A percentile compares a stretch with the other conserved stretches of the same genome.
Conservation (phyloP, 2,329 filamentous ascomycete species). For the Trichoderma atroviride region DNA sequence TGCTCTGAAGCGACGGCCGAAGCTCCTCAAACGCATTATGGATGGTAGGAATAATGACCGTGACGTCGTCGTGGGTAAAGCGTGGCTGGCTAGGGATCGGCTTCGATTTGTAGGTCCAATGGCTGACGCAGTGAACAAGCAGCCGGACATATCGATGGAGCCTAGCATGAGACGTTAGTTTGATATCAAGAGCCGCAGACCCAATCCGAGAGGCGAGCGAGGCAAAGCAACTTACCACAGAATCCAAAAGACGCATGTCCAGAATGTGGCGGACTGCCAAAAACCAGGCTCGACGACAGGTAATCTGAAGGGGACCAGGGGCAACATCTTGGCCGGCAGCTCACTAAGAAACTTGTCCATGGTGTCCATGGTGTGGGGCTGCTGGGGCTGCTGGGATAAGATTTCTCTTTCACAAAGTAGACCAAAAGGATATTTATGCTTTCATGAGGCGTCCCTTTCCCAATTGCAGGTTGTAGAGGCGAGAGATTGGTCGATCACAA, state of each 20-base stretch:
- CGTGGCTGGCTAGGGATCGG: slow-evolving; percentile 80
- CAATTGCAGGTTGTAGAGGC: not conserved
- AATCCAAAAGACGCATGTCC: slow-evolving; percentile 47
- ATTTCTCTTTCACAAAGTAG: slow-evolving; percentile 15
- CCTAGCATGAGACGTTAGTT: slow-evolving; percentile 51
- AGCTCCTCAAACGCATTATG: slow-evolving; percentile 85
- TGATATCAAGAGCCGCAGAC: slow-evolving; percentile 19
- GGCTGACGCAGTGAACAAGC: slow-evolving; percentile 80
- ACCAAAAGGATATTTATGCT: slow-evolving; percentile 11
- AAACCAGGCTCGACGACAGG: slow-evolving; percentile 28
- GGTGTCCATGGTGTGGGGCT: slow-evolving; percentile 27
- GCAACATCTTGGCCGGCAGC: slow-evolving; percentile 20
- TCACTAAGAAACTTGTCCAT: slow-evolving; percentile 24
- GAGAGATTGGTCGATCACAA: not conserved
- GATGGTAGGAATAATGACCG: slow-evolving; percentile 91
- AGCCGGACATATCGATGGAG: slow-evolving; percentile 85
- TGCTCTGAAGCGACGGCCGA: slow-evolving; percentile 76
- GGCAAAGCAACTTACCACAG: slow-evolving; percentile 50
- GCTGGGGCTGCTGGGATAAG: slow-evolving; percentile 15
- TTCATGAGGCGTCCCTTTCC: slow-evolving; percentile 11
- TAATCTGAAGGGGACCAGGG: slow-evolving; percentile 19
- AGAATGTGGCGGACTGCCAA: slow-evolving; percentile 52
- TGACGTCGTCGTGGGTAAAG: slow-evolving; percentile 81
- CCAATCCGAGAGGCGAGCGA: slow-evolving; percentile 5
- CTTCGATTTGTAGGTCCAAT: slow-evolving; percentile 85